Conservation (phyloP, 2,329 filamentous ascomycete genomes). For the Curvularia lunata region DNA sequence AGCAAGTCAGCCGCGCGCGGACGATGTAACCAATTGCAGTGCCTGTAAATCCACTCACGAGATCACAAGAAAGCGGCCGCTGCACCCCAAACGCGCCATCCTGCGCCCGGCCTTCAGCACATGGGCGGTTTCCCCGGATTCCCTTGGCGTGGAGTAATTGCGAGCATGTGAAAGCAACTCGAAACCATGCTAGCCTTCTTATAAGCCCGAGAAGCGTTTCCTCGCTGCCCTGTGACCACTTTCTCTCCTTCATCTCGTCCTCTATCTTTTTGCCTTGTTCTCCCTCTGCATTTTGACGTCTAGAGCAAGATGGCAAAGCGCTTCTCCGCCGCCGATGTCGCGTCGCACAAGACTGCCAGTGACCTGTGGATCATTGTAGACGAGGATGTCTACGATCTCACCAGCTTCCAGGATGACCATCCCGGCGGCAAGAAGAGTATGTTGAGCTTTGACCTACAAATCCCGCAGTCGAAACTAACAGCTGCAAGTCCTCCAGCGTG, state of each 20-base stretch:
- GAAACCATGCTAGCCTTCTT: conserved; percentile 25
- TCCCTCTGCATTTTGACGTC: conserved; percentile 11
- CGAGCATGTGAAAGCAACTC: conserved; percentile 48
- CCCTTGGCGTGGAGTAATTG: conserved; percentile 33
- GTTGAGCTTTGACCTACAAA: conserved; percentile 25
- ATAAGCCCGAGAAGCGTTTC: conserved; percentile 31
- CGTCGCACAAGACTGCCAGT: conserved; percentile 86
- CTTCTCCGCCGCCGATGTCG: conserved; percentile 83
- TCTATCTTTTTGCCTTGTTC: not conserved
- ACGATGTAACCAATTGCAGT: conserved; percentile 36
- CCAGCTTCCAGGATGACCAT: conserved; percentile 64
- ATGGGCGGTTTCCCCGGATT: conserved; percentile 29
- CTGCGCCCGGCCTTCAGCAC: conserved; percentile 35
- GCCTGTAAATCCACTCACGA: conserved; percentile 35
- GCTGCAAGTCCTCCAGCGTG: conserved; percentile 64
- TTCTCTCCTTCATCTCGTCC: conserved; percentile 7
- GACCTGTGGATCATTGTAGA: conserved; percentile 91
- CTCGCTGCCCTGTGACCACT: conserved; percentile 29
- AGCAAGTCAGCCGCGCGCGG: conserved; percentile 32
- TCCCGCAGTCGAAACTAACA: conserved; percentile 22
- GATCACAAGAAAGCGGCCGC: conserved; percentile 33
- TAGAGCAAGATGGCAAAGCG: conserved; percentile 75
- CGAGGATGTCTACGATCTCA: conserved; percentile 94
- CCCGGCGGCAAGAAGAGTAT: conserved; percentile 74
- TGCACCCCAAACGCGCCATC: conserved; percentile 29